Percentiles rank a stretch among this genome's conserved stretches.
phyloP scores from a whole-genome alignment of 1,139 yeast species.

The Sugiyamaella pinicola region DNA sequence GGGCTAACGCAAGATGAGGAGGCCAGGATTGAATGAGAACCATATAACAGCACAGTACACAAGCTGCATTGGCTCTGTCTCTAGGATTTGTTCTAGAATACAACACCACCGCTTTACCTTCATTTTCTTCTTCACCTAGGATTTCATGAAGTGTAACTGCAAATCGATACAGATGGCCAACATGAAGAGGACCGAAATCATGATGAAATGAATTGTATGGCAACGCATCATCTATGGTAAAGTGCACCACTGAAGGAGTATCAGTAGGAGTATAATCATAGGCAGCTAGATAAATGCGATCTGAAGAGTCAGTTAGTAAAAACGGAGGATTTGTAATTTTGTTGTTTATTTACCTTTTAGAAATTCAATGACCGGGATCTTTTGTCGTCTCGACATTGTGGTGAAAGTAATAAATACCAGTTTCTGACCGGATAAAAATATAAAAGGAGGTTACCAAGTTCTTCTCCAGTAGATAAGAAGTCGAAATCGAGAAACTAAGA shows the following conservation, averaged over 20 bases:
- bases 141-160: slow-evolving; percentile 93
- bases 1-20: slow-evolving; percentile 95
- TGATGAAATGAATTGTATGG: slow-evolving; percentile 92
- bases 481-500: too few relatives aligned
- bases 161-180: slow-evolving; percentile 90
- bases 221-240: slow-evolving; percentile 88
- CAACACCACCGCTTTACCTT: slow-evolving; percentile 86
- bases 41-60: slow-evolving; percentile 92
- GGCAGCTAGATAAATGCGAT: slow-evolving; percentile 88
- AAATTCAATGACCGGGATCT: slow-evolving; percentile 45
- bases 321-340: neutral
- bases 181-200: slow-evolving; percentile 94
- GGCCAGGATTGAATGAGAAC: slow-evolving; percentile 95
- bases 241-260: slow-evolving; percentile 74
- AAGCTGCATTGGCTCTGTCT: slow-evolving; percentile 90
- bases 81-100: slow-evolving; percentile 82
- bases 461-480: too few relatives aligned
- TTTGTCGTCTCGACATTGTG: slow-evolving; percentile 25
- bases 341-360: slow-evolving; percentile 38
- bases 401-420: neutral
- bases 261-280: slow-evolving; percentile 79
- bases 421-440: too few relatives aligned
- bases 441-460: too few relatives aligned
- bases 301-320: slow-evolving; percentile 39
- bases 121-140: slow-evolving; percentile 79